Percentiles rank a stretch among this genome's conserved stretches.
These are phyloP conservation scores for Sarcomyxa edulis DNA, from an alignment of 768 basidiomycete genomes.

Conservation along the genomic window DNA sequence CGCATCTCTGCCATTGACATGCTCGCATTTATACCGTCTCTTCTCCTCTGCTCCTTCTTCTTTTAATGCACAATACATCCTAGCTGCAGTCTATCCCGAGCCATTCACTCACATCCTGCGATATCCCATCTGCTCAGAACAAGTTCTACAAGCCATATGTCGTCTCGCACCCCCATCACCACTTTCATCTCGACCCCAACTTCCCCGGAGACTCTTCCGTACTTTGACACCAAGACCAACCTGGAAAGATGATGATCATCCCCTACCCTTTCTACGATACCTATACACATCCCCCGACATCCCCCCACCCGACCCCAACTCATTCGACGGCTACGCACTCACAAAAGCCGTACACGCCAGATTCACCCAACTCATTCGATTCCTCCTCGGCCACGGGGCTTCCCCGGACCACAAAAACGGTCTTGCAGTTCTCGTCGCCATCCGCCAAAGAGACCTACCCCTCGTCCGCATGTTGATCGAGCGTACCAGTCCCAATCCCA, in stretches of 20 bases:
- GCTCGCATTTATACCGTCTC: conserved; percentile 43
- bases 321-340: conserved; percentile 78
- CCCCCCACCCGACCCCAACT: conserved; percentile 47
- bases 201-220: conserved; percentile 70
- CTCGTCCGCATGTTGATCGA: conserved; percentile 79
- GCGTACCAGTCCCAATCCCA: conserved; percentile 22
- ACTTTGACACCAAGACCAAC: conserved; percentile 28
- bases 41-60: conserved; percentile 52
- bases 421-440: conserved; percentile 72
- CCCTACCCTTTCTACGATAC: conserved; percentile 59
- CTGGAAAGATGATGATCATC: conserved; percentile 49
- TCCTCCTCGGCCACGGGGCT: conserved; percentile 69
- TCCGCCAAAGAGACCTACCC: conserved; percentile 58
- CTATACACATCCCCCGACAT: conserved; percentile 40
- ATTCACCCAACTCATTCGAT: conserved; percentile 58
- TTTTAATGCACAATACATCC: conserved; percentile 67
- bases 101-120: conserved; percentile 49
- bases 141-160: conserved; percentile 39
- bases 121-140: conserved; percentile 54
- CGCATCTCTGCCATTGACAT: conserved; percentile 53
- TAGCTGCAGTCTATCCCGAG: conserved; percentile 19
- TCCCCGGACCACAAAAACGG: conserved; percentile 57
- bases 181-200: conserved; percentile 28
- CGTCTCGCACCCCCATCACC: conserved; percentile 27
- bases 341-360: conserved; percentile 68